Evolutionary conservation across 345 rosid species (phyloP).

Genomic region (Syzygium grande): DNA sequence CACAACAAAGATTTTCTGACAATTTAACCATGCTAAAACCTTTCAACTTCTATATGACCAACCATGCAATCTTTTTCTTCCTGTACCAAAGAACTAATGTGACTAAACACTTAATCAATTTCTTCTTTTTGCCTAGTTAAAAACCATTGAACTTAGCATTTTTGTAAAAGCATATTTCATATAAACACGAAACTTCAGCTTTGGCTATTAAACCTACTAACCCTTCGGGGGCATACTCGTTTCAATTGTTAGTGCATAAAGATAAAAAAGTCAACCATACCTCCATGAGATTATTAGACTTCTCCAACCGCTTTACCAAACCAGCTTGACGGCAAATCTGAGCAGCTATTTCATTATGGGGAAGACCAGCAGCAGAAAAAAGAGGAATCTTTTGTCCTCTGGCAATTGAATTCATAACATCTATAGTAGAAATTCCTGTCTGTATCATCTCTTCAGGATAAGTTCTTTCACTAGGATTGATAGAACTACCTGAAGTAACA

Average conservation of each 20-base stretch:
- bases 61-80: not conserved
- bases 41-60: not conserved
- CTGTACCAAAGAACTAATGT: not conserved
- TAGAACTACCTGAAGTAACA: constrained; percentile 68
- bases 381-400: constrained; percentile 98
- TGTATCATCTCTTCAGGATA: constrained; percentile 99
- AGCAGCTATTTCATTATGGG: constrained; percentile 98
- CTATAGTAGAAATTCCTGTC: constrained; percentile 96
- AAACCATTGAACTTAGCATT: not conserved
- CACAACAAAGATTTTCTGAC: not conserved
- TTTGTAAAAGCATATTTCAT: not conserved
- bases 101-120: not conserved
- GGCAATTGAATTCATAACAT: constrained; percentile 97
- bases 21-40: not conserved
- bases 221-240: not conserved
- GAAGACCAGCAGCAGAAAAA: constrained; percentile 99
- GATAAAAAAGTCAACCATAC: constrained; percentile 13
- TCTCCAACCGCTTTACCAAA: constrained; percentile 90
- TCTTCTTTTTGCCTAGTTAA: not conserved
- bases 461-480: constrained; percentile 98
- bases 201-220: not conserved
- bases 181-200: not conserved
- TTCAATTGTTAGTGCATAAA: not conserved
- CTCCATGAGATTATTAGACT: constrained; percentile 66
- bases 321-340: constrained; percentile 99